Evolutionary conservation across 257 asterid species (phyloP).

Genomic region (Solanum etuberosum): DNA sequence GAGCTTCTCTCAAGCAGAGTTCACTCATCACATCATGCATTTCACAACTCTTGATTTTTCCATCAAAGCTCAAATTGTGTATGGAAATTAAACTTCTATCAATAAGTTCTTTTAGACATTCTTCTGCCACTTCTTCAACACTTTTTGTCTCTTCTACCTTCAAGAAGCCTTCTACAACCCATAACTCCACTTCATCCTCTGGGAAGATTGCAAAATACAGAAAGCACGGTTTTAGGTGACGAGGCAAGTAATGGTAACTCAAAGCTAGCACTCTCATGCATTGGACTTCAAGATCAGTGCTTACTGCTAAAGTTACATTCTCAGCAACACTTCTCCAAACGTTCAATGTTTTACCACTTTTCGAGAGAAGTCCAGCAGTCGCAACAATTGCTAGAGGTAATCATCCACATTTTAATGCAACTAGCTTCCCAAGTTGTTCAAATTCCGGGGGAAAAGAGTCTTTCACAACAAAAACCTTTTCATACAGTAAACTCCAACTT

Average conservation of each 20-base stretch:
- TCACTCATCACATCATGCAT: neutral
- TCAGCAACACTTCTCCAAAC: neutral
- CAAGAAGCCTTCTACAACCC: neutral
- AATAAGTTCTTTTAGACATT: neutral
- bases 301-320: neutral
- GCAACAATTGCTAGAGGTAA: neutral
- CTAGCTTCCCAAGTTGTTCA: neutral
- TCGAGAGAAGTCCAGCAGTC: neutral
- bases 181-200: neutral
- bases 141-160: neutral
- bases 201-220: neutral
- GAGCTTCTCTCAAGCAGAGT: neutral
- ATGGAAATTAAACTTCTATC: neutral
- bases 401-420: neutral
- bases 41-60: neutral
- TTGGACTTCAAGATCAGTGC: neutral
- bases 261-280: neutral
- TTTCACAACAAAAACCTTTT: neutral
- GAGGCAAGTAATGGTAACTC: conserved; percentile 4
- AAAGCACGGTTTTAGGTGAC: neutral
- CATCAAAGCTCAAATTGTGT: neutral
- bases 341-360: neutral
- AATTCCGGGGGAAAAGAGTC: neutral
- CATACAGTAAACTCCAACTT: neutral
- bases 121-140: neutral